phyloP scores from a whole-genome alignment of 768 basidiomycete species.

The Kwoniella sp. region DNA sequence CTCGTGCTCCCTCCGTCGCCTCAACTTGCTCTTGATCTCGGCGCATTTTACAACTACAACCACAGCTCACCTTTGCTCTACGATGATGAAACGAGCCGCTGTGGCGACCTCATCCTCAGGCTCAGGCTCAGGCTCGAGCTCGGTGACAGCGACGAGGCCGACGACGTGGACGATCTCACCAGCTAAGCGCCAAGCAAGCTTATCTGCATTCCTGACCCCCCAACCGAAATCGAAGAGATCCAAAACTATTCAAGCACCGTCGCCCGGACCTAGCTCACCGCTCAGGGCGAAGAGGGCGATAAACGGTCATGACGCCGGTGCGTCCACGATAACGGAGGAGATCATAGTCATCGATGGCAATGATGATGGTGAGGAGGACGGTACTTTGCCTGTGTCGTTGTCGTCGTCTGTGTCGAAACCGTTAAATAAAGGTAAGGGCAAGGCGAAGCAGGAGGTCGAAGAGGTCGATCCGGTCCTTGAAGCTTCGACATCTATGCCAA shows the following conservation, averaged over 20 bases:
- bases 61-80: too few species aligned
- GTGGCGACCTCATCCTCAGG: not conserved
- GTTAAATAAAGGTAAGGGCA: conserved; percentile 17
- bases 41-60: too few species aligned
- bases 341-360: conserved; percentile 11
- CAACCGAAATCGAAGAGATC: not conserved
- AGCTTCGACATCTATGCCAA: not conserved
- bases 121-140: too few species aligned
- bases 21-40: too few species aligned
- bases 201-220: conserved; percentile 20
- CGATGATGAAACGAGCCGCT: too few species aligned
- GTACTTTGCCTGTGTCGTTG: not conserved
- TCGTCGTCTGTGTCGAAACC: too few species aligned
- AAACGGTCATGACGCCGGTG: not conserved
- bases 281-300: not conserved
- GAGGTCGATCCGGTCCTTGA: not conserved
- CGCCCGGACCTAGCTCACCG: not conserved
- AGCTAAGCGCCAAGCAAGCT: conserved; percentile 17
- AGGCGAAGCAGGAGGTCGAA: not conserved
- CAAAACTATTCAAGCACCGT: not conserved
- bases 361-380: not conserved
- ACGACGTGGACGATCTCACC: not conserved
- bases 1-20: too few species aligned
- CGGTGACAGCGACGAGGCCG: too few species aligned
- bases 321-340: not conserved